A percentile compares a stretch with the other conserved stretches of the same genome.
These are phyloP conservation scores for Teratosphaeria nubilosa DNA, from an alignment of 2,329 filamentous ascomycete species.

Conservation along the genomic window DNA sequence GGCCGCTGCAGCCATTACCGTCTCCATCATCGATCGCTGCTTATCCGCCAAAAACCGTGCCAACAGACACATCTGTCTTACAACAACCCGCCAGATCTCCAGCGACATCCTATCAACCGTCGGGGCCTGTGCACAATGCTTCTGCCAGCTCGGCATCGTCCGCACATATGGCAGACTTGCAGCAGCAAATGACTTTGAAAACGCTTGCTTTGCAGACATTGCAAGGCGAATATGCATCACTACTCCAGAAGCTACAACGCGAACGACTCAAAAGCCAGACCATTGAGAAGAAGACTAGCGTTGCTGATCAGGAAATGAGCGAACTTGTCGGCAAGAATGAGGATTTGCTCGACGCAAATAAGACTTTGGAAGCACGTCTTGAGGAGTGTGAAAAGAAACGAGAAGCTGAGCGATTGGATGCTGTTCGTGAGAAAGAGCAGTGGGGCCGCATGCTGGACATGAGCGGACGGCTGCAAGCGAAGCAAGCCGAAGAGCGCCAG, in stretches of 20 bases:
- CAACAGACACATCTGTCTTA: conserved; percentile 4
- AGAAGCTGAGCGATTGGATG: conserved; percentile 36
- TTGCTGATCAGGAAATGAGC: conserved; percentile 44
- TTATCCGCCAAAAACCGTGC: conserved; percentile 6
- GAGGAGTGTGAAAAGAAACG: conserved; percentile 39
- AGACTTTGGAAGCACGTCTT: conserved; percentile 38
- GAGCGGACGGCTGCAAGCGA: conserved; percentile 36
- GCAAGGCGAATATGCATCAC: conserved; percentile 44
- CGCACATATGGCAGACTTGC: conserved; percentile 39
- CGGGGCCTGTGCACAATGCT: conserved; percentile 15
- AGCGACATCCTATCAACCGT: conserved; percentile 14
- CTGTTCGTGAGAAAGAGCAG: conserved; percentile 36
- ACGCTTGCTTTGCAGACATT: conserved; percentile 43
- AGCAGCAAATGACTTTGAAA: conserved; percentile 46
- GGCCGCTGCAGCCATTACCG: conserved; percentile 10
- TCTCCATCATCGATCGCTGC: conserved; percentile 18
- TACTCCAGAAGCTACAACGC: conserved; percentile 42
- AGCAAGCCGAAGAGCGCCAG: conserved; percentile 33
- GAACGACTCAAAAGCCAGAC: conserved; percentile 41
- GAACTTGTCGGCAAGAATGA: conserved; percentile 42
- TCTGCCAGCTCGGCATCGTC: conserved; percentile 18
- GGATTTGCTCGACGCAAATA: conserved; percentile 37
- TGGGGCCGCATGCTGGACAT: conserved; percentile 44
- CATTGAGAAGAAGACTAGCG: conserved; percentile 41
- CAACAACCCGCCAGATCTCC: conserved; percentile 13